Evolutionary conservation across 805 yeast genomes (phyloP).

Genomic region (Komagataella phaffii): DNA sequence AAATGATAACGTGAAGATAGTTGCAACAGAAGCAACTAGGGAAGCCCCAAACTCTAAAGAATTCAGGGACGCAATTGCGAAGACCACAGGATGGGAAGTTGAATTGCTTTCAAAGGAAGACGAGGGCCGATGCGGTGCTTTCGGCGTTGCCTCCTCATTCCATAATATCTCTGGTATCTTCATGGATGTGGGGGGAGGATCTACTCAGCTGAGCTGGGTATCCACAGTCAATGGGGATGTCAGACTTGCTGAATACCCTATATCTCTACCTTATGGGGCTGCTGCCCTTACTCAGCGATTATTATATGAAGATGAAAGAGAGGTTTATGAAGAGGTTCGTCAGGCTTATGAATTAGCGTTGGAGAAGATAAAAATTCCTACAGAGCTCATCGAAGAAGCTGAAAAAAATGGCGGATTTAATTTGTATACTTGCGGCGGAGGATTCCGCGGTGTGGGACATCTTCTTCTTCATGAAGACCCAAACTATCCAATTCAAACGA

Average conservation of each 20-base stretch:
- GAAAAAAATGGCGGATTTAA: slow-evolving; percentile 44
- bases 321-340: slow-evolving; percentile 38
- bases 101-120: slow-evolving; percentile 44
- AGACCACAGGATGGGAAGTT: slow-evolving; percentile 58
- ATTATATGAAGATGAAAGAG: slow-evolving; percentile 32
- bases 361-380: slow-evolving; percentile 37
- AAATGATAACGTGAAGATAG: slow-evolving; percentile 42
- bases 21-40: slow-evolving; percentile 66
- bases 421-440: slow-evolving; percentile 63
- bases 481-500: slow-evolving; percentile 55
- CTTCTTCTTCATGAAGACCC: slow-evolving; percentile 32
- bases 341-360: slow-evolving; percentile 36
- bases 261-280: slow-evolving; percentile 63
- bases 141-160: slow-evolving; percentile 65
- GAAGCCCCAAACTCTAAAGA: slow-evolving; percentile 53
- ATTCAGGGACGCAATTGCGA: slow-evolving; percentile 38
- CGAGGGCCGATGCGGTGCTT: slow-evolving; percentile 56
- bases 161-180: slow-evolving; percentile 53
- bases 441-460: slow-evolving; percentile 59
- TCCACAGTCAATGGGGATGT: slow-evolving; percentile 41
- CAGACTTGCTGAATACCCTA: slow-evolving; percentile 35
- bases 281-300: slow-evolving; percentile 49
- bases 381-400: slow-evolving; percentile 34
- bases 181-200: slow-evolving; percentile 66
- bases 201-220: slow-evolving; percentile 61